phyloP scores from a whole-genome alignment of 78 protist genomes.

The Dictyostelium firmibasis region DNA sequence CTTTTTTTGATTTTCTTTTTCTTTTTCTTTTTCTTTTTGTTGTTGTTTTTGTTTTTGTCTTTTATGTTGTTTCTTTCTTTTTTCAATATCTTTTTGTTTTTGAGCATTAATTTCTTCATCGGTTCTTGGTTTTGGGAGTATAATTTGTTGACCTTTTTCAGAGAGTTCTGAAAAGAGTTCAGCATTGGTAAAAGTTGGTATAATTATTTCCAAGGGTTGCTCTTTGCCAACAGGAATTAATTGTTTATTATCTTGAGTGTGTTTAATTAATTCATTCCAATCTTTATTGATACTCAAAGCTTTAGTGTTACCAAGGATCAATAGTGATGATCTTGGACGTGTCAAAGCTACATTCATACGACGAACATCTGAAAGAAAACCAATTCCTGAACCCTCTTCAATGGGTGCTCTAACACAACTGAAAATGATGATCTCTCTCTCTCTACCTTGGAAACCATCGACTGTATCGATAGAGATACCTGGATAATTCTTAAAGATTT shows the following conservation, averaged over 20 bases:
- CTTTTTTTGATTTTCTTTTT: conserved; percentile 13
- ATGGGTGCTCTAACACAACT: conserved; percentile 87
- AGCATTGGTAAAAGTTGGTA: conserved; percentile 23
- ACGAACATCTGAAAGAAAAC: conserved; percentile 73
- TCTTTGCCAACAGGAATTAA: conserved; percentile 7
- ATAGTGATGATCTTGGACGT: conserved; percentile 62
- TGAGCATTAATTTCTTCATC: not conserved
- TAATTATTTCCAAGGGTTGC: not conserved
- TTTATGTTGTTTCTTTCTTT: not conserved
- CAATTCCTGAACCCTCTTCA: conserved; percentile 62
- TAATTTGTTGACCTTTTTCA: not conserved
- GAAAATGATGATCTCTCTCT: conserved; percentile 88
- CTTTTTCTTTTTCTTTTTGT: not conserved
- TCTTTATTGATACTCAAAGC: conserved; percentile 38
- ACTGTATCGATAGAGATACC: conserved; percentile 83
- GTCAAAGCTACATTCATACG: conserved; percentile 85
- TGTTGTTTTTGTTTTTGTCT: conserved; percentile 1
- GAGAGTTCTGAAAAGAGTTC: conserved; percentile 10
- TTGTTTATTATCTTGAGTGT: not conserved
- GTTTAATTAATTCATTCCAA: conserved; percentile 66
- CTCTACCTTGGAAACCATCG: conserved; percentile 94
- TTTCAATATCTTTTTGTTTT: conserved; percentile 14
- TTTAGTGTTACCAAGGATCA: conserved; percentile 79
- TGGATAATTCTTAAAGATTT: conserved; percentile 44
- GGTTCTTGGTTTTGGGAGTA: not conserved